These are phyloP conservation scores for Sclerotinia nivalis DNA, from an alignment of 2,329 filamentous ascomycete species.

Conservation along the genomic window DNA sequence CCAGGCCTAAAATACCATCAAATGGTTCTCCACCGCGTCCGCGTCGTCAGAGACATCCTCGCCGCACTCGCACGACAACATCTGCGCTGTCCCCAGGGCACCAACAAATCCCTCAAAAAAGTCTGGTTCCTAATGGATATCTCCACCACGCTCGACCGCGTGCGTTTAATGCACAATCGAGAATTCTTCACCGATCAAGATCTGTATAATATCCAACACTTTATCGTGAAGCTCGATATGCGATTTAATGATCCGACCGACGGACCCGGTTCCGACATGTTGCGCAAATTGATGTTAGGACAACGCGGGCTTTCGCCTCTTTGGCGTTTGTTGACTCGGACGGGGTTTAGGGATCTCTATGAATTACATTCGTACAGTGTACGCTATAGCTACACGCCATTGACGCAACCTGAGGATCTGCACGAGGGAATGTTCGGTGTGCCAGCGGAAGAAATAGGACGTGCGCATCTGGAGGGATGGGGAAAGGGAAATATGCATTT, in stretches of 20 bases:
- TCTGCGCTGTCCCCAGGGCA: conserved; percentile 54
- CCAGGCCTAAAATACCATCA: conserved; percentile 68
- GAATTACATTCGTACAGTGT: conserved; percentile 60
- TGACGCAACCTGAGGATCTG: conserved; percentile 42
- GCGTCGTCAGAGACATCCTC: conserved; percentile 62
- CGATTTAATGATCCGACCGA: conserved; percentile 64
- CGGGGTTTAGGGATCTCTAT: conserved; percentile 49
- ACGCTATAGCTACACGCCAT: conserved; percentile 53
- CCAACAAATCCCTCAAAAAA: conserved; percentile 56
- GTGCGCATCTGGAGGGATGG: conserved; percentile 57
- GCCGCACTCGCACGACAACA: conserved; percentile 59
- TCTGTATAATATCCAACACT: conserved; percentile 61
- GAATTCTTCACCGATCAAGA: conserved; percentile 59
- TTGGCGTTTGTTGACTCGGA: conserved; percentile 60
- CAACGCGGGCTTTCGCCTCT: conserved; percentile 58
- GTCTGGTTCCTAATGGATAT: conserved; percentile 75
- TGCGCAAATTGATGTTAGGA: conserved; percentile 60
- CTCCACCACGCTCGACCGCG: conserved; percentile 56
- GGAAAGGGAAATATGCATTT: conserved; percentile 51
- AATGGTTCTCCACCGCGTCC: conserved; percentile 63
- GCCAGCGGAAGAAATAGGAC: conserved; percentile 53
- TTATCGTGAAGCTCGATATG: conserved; percentile 73
- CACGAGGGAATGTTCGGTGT: conserved; percentile 46
- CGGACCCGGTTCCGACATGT: conserved; percentile 51
- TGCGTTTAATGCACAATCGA: conserved; percentile 53